Evolutionary conservation across 768 basidiomycete species (phyloP), one percentile per base, ranked within the genome.

Genomic region (Gyrodon lividus): DNA sequence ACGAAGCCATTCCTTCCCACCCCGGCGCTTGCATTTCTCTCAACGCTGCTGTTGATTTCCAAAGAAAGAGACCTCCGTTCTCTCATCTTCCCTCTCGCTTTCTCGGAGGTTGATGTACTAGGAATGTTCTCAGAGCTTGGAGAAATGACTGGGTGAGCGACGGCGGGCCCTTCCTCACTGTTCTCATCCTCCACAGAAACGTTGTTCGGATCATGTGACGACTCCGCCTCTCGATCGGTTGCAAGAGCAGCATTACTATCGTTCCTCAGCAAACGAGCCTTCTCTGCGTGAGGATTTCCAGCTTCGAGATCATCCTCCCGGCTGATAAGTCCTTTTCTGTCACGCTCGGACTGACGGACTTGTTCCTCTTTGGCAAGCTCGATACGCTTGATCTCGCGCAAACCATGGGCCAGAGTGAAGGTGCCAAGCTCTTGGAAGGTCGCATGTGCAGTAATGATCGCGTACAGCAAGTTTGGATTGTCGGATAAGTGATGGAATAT

Each of bases 1-100:
- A 95, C 77, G 69, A 98, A 99, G 3, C 93, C 92, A 66, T 92
- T 95, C 58, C 88, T 78, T 24, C 93, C 93, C 16, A 95, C 80
- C 12, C 83, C 85, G 16, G 76, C 74, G 26, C 80, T 76, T n/a
- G 87, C 83, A 20, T 82, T 70, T 26, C 81, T 79, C 52, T 92
- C 87, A 43, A 86, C 63, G 49, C 80, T 79, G 35, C 70, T 73
- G 43, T 77, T 77, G 51, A 71, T 75, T 51, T 75, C 74, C 46
- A 79, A 74, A 22, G 82, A 73, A 30, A 77, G 74, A 6, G 82
- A 84, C 22, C 80, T 72, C 28, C 87, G 79, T 59, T 86, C 90
- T 57, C 81, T 81, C 87, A 93, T 89, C 73, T 98, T 99, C 0
- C 96, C 96, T 54, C 87, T 76, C 1, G 82, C 92, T 63, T 96